Base-by-base conservation (phyloP, 176 grass and related monocot genomes). In the Poa annua region DNA sequence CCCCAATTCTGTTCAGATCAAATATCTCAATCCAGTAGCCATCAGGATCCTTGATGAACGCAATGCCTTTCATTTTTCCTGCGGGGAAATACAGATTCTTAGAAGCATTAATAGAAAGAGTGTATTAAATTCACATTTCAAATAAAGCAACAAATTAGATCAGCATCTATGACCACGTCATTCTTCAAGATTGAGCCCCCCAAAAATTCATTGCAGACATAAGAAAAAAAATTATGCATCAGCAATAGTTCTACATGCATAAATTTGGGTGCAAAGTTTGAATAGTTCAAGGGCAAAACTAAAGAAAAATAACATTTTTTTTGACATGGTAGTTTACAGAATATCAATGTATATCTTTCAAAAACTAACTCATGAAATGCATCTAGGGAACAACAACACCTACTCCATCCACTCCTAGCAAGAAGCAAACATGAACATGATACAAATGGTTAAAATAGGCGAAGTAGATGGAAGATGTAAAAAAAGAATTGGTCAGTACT, bases 21-120 rank as follows among this genome's bases (percentile, higher is more conserved):
- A 98, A 98, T 80, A 98, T 95, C 69, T 98, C 96, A 26, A 98
- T 95, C 96, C 96, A 98, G 74, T 98, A 98, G 19, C 96, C 96
- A 80, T 98, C 96, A 35, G 96, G 96, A 57, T 98, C 96, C 85
- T 98, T 98, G 76, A 98, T 95, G 69, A 98, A 98, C 8, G 96
- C 92, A 25, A 98, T 95, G 34, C 92, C 96, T 90, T 95, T 98
- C 87, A 98, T 93, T 93, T 93, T 92, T 9, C 92, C 96, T 98
- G 81, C 72, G 85, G 21, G 33, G 48, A 82, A 84, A 72, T 7
- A 75, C 1, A 5, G 7, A 17, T 16, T 25, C 22, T 76, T 7
- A 85, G 25, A 65, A 45, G 51, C 16, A 59, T 70, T 9, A 13
- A 64, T 2, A 34, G 21, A 54, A 14, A 2, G n/a, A 10, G 39